Percentiles rank a stretch among this genome's conserved stretches.
Evolutionary conservation across 2,329 filamentous ascomycete genomes (phyloP).

Genomic region (Macrophomina phaseolina): DNA sequence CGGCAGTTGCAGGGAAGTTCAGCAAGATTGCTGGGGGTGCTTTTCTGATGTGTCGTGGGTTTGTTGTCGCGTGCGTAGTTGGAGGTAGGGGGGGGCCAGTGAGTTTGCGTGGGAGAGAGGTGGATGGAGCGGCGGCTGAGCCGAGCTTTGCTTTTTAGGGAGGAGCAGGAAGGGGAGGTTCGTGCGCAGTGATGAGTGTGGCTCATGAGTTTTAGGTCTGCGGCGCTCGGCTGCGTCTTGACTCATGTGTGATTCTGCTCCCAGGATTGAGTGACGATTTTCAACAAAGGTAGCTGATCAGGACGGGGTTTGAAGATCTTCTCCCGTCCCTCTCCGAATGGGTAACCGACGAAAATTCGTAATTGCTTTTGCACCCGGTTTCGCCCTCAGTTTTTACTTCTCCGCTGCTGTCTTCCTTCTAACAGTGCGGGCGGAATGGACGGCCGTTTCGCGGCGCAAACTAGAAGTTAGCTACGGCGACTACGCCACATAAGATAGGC

Average conservation of each 20-base stretch:
- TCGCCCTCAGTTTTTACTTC: no score
- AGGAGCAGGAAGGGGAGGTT: background rate
- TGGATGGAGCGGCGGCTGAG: background rate
- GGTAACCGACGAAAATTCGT: no score
- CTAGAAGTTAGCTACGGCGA: background rate
- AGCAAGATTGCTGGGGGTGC: no score
- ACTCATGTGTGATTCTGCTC: background rate
- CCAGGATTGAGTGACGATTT: background rate
- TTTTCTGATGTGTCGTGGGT: no score
- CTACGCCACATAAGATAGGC: constrained; percentile 7
- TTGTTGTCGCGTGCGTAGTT: no score
- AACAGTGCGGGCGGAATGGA: background rate
- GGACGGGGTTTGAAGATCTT: background rate
- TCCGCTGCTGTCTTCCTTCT: background rate
- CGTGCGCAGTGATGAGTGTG: background rate
- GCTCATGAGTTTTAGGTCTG: constrained; percentile 14
- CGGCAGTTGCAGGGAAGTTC: background rate
- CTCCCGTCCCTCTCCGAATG: no score
- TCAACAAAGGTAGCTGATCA: background rate
- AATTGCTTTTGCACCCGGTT: no score
- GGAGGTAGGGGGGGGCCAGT: background rate
- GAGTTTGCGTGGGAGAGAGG: background rate
- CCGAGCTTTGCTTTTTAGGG: constrained; percentile 5
- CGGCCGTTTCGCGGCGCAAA: background rate
- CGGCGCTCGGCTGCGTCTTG: background rate